Base-by-base conservation (phyloP, 768 basidiomycete species). In the Paxillus involutus region DNA sequence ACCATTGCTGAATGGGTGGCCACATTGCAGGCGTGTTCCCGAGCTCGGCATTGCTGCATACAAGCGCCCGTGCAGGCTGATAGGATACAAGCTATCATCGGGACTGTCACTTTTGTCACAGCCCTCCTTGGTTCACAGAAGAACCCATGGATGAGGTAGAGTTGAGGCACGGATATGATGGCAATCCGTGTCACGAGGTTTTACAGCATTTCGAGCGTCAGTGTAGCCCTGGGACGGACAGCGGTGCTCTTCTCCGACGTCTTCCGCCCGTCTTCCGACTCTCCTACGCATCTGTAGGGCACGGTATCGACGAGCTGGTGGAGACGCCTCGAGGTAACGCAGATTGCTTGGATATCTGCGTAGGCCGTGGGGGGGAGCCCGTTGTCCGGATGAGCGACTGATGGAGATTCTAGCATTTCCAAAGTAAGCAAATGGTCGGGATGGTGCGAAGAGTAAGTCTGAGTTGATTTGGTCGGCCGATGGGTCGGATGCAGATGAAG, bases 131-230 rank as follows among this genome's bases (percentile, higher is more conserved):
- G n/a, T n/a, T n/a, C 62, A 17, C 59, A 63, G 43, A 40, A 41
- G 36, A 24, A 46, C 16, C 29, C 48, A 19, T 29, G 11, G 44
- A 24, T 42, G n/a, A 12, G 12, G 35, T 13, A 24, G 60, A 56
- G 56, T 10, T 19, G 39, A 7, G 59, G 50, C 17, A 44, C 30
- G 41, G 70, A 63, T 19, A 71, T 73, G 33, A 78, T 57, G 5
- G 66, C 71, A n/a, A 78, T 55, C 37, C 61, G 72, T 60, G 71
- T 75, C 55, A 78, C 72, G 41, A 48, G 71, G 66, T 7, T 53
- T 50, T 13, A 69, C 53, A 35, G 73, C 49, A 74, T 71, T 4
- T 60, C 55, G 12, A 56, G 32, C n/a, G 54, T 55, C 17, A 55
- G 35, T 40, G 39, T 40, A 17, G n/a, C n/a, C 10, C 17, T 35